A percentile compares a stretch with the other conserved stretches of the same genome.
phyloP scores from a whole-genome alignment of 257 asterid species.

The Plantago ovata region DNA sequence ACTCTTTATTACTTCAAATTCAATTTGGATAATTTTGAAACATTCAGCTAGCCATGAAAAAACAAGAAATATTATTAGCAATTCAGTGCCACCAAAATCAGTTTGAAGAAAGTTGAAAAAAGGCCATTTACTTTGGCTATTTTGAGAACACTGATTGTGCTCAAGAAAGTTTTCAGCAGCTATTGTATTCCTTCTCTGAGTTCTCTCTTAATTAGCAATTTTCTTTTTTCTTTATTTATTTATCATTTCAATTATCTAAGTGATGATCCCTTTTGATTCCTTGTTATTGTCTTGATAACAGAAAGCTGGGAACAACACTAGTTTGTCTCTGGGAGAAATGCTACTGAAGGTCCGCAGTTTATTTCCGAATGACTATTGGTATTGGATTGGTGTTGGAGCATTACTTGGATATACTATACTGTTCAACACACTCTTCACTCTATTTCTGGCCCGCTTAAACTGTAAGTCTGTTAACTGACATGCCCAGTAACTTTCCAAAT shows the following conservation, averaged over 20 bases:
- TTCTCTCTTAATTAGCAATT: slow-evolving; percentile 2
- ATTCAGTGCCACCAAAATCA: not conserved
- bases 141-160: slow-evolving; percentile 5
- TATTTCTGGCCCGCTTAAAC: slow-evolving; percentile 54
- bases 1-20: not conserved
- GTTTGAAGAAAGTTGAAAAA: not conserved
- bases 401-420: slow-evolving; percentile 54
- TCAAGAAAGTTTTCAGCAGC: not conserved
- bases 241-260: not conserved
- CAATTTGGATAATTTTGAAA: not conserved
- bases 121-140: slow-evolving; percentile 4
- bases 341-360: slow-evolving; percentile 52
- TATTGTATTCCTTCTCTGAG: not conserved
- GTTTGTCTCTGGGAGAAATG: slow-evolving; percentile 44
- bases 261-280: slow-evolving; percentile 11
- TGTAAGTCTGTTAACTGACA: slow-evolving; percentile 44
- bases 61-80: not conserved
- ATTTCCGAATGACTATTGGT: slow-evolving; percentile 53
- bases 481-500: not conserved
- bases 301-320: slow-evolving; percentile 35
- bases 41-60: not conserved
- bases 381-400: slow-evolving; percentile 68
- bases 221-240: slow-evolving; percentile 1
- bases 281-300: slow-evolving; percentile 20
- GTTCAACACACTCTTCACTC: slow-evolving; percentile 49